Evolutionary conservation across 176 grass and related monocot species (phyloP).

Genomic region (Zoysia pacifica): DNA sequence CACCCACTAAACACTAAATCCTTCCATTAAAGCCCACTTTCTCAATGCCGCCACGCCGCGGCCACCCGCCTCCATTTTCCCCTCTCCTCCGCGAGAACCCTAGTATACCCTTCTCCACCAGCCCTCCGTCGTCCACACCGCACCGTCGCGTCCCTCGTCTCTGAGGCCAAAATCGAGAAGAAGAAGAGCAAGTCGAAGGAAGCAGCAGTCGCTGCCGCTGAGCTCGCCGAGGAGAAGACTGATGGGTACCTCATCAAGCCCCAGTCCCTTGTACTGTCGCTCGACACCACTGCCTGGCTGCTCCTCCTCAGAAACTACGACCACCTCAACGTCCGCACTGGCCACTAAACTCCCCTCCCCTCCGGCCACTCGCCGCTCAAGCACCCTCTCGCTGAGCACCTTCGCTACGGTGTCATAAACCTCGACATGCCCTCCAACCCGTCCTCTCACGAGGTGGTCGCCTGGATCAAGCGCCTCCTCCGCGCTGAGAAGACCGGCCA

Average conservation of each 20-base stretch:
- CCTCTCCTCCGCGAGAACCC: constrained; percentile 19
- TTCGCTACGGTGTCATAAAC: constrained; percentile 87
- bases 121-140: constrained; percentile 53
- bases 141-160: constrained; percentile 38
- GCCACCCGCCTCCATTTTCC: background rate
- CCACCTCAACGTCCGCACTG: constrained; percentile 80
- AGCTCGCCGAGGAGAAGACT: constrained; percentile 27
- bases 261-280: constrained; percentile 44
- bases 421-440: constrained; percentile 97
- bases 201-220: background rate
- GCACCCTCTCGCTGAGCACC: constrained; percentile 71
- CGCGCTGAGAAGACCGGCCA: constrained; percentile 79
- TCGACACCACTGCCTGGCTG: constrained; percentile 71
- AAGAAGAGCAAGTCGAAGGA: constrained; percentile 63
- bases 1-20: constrained; percentile 54
- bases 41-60: constrained; percentile 20
- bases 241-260: constrained; percentile 79
- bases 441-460: constrained; percentile 95
- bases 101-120: constrained; percentile 32
- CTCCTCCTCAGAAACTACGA: constrained; percentile 88
- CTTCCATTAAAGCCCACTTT: constrained; percentile 47
- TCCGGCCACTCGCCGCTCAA: constrained; percentile 82
- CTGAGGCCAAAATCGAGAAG: constrained; percentile 72
- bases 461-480: constrained; percentile 89
- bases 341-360: constrained; percentile 83